Base-by-base conservation (phyloP, 1,139 yeast genomes). In the Geotrichum histeridarum region DNA sequence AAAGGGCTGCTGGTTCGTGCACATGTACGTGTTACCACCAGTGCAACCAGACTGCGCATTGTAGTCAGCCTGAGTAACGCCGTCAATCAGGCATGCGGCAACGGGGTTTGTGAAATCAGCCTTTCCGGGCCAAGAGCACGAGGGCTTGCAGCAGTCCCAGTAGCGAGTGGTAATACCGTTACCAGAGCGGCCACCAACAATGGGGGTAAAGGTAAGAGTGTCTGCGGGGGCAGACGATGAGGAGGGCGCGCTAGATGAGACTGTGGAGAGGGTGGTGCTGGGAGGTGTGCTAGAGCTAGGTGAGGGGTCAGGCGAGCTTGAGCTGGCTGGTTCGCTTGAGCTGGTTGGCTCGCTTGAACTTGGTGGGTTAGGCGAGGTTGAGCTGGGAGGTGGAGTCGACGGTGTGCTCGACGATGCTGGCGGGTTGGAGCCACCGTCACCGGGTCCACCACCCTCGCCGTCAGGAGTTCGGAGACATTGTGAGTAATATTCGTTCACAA, bases 81-180 rank as follows among this genome's bases (percentile, higher is more conserved):
- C 61, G 38, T 50, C 54, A 18, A 57, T 50, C 12, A 39, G 48
- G 51, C 61, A 59, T 17, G 60, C 52, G 4, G 27, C 17, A n/a
- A 59, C 61, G 4, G 60, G 58, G 12, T 33, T 11, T n/a, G 50
- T 11, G 6, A 59, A 59, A 12, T 39, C 42, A 7, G 57, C 54
- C 30, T 59, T 57, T 11, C 60, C 61, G 47, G 38, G 17, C 61
- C 61, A 59, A 4, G 61, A 39, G 33, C 58, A 59, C 6, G 60
- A 53, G 33, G 61, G 61, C 35, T 56, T 53, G 53, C 61, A 59
- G 42, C 61, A 59, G 44, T 59, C 61, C 57, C 59, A 59, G 54
- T 58, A 59, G 31, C 61, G 47, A 4, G 61, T 59, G 15, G 61
- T 59, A 7, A n/a, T 17, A 39, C 57, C 61, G 17, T 50, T 45